These are phyloP conservation scores for Candida palmyrensis DNA, from an alignment of 805 yeast genomes.

Conservation along the genomic window DNA sequence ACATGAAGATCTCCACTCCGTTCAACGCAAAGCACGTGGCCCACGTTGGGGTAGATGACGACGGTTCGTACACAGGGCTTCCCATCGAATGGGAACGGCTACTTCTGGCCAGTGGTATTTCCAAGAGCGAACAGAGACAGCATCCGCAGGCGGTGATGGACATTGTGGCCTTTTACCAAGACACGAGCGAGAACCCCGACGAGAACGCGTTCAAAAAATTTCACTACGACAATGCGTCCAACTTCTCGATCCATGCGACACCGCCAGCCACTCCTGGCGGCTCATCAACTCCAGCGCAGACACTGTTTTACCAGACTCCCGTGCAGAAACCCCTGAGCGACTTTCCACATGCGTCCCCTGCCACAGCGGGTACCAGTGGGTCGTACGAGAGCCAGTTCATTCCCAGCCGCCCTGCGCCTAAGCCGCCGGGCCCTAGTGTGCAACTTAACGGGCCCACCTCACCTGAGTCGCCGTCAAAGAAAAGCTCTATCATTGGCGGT, in stretches of 20 bases:
- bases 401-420: slow-evolving; percentile 67
- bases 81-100: slow-evolving; percentile 91
- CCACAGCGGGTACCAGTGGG: slow-evolving; percentile 21
- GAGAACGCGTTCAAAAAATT: slow-evolving; percentile 42
- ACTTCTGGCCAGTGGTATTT: slow-evolving; percentile 79
- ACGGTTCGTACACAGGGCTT: slow-evolving; percentile 86
- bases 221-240: slow-evolving; percentile 18
- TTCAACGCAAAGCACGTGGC: slow-evolving; percentile 86
- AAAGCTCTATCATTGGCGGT: slow-evolving; percentile 21
- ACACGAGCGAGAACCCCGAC: slow-evolving; percentile 40
- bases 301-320: slow-evolving; percentile 5
- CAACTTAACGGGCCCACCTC: slow-evolving; percentile 2
- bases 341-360: slow-evolving; percentile 11
- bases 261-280: slow-evolving; percentile 27
- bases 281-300: slow-evolving; percentile 30
- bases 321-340: slow-evolving; percentile 2
- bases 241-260: slow-evolving; percentile 10
- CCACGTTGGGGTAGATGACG: slow-evolving; percentile 86
- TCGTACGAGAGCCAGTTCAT: slow-evolving; percentile 42
- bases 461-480: slow-evolving; percentile 4
- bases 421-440: slow-evolving; percentile 36
- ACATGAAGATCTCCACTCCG: slow-evolving; percentile 79
- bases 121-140: slow-evolving; percentile 80
- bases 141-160: slow-evolving; percentile 95
- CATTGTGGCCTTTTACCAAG: slow-evolving; percentile 80